phyloP scores from a whole-genome alignment of 2,329 filamentous ascomycete genomes.

The Rhynchosporium agropyri region DNA sequence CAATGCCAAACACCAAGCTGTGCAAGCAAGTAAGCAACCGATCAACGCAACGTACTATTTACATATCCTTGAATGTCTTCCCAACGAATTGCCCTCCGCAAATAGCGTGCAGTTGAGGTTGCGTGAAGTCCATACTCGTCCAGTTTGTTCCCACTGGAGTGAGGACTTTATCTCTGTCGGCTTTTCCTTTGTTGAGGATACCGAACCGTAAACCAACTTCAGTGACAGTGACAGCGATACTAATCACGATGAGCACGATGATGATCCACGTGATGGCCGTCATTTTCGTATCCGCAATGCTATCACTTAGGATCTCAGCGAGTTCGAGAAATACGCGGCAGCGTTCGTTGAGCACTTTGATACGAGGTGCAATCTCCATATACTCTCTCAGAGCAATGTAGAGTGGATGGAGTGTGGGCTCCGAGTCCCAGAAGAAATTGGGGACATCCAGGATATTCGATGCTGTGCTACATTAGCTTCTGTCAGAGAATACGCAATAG shows the following conservation, averaged over 20 bases:
- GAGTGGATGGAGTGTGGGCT: conserved; percentile 90
- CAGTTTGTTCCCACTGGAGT: conserved; percentile 31
- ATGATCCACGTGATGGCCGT: conserved; percentile 97
- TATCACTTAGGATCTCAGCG: conserved; percentile 91
- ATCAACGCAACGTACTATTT: background rate
- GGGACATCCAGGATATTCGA: conserved; percentile 96
- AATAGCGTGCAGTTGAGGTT: conserved; percentile 38
- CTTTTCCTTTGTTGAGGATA: conserved; percentile 57
- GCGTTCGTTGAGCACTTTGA: conserved; percentile 94
- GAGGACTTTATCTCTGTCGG: conserved; percentile 13
- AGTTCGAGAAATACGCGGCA: conserved; percentile 96
- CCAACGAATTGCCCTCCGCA: conserved; percentile 38
- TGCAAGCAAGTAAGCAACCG: conserved; percentile 19
- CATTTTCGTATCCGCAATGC: conserved; percentile 92
- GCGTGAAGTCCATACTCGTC: conserved; percentile 37
- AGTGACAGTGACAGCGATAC: conserved; percentile 85
- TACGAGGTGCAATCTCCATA: conserved; percentile 93
- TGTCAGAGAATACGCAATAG: background rate
- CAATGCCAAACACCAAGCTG: conserved; percentile 29
- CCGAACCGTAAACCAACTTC: conserved; percentile 88
- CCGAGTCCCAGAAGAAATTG: conserved; percentile 98
- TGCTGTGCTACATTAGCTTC: conserved; percentile 53
- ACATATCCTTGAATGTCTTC: conserved; percentile 32
- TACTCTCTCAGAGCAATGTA: conserved; percentile 96
- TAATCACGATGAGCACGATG: conserved; percentile 88